These are phyloP conservation scores for Ulota crispa DNA, from an alignment of 225 moss, liverwort and hornwort species.

Conservation along the genomic window DNA sequence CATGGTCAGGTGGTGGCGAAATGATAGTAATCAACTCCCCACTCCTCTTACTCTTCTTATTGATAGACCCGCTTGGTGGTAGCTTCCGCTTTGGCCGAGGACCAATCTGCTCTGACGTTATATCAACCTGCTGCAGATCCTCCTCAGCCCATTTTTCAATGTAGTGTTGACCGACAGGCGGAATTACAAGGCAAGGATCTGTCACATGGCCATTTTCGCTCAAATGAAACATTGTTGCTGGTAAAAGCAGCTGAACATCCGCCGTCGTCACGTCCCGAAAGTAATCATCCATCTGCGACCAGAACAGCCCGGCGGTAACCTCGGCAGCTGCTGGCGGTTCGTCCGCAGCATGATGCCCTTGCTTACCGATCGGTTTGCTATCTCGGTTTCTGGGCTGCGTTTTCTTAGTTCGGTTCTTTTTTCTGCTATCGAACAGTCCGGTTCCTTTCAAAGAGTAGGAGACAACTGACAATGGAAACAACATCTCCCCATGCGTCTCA, in stretches of 20 bases:
- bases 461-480: conserved; percentile 35
- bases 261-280: conserved; percentile 51
- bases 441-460: conserved; percentile 42
- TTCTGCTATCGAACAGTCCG: conserved; percentile 39
- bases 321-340: conserved; percentile 44
- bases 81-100: conserved; percentile 65
- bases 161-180: conserved; percentile 54
- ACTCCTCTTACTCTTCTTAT: conserved; percentile 70
- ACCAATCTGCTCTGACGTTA: conserved; percentile 46
- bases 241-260: conserved; percentile 58
- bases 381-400: conserved; percentile 59
- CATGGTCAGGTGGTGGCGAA: conserved; percentile 58
- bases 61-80: conserved; percentile 45
- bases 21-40: conserved; percentile 60
- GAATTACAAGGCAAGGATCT: conserved; percentile 57
- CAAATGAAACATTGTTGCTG: conserved; percentile 43
- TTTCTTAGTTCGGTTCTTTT: conserved; percentile 55
- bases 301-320: conserved; percentile 44
- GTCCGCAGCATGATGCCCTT: conserved; percentile 60
- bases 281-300: conserved; percentile 68
- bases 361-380: conserved; percentile 45
- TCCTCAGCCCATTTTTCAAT: conserved; percentile 57
- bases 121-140: conserved; percentile 47
- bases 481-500: conserved; percentile 23
- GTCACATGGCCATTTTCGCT: conserved; percentile 40